Base-by-base conservation (phyloP, 306 rosid genomes). In the Castanea crenata region DNA sequence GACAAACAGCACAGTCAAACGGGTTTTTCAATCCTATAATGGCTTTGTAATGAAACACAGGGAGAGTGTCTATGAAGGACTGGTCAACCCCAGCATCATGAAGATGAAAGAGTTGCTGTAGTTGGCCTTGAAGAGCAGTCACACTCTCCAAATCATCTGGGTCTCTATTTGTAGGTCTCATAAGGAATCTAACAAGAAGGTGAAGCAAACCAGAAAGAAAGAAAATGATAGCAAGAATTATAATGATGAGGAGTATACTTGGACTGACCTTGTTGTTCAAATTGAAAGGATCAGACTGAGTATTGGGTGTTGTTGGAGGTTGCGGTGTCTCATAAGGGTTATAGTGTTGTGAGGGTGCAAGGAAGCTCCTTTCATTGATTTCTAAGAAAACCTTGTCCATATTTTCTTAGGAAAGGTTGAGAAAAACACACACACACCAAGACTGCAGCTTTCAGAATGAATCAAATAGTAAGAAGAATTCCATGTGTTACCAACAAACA, bases 61-160 rank as follows among this genome's bases (percentile, higher is more conserved):
- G 99, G 62, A 96, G 92, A 1, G 93, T 81, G 69, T 96, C 99
- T 63, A 96, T 93, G 83, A 84, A 93, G 71, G 99, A 90, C 41
- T 96, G 99, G 77, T 96, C 99, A 59, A 93, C 99, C 6, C 99
- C 99, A 77, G 98, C 81, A 79, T 96, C 99, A 61, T 96, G 99
- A 59, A 93, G 99, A 46, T 91, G 96, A 69, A 96, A 96, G 4
- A 93, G 98, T 73, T 96, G 98, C 84, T 91, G 99, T 67, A 93
- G 81, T 74, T 96, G 99, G 1, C 99, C 99, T 82, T 96, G 98
- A 73, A 96, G 92, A 23, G 88, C 98, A 55, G 93, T 88, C 61
- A 86, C 97, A 77, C 83, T 88, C 69, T 88, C 93, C 46, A 84
- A 78, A 35, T 88, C 97, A 61, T 91, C 94, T 55, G 86, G 79